A percentile compares a stretch with the other conserved stretches of the same genome.
Evolutionary conservation across 176 grass and related monocot genomes (phyloP).

Genomic region (Cymbopogon citratus): DNA sequence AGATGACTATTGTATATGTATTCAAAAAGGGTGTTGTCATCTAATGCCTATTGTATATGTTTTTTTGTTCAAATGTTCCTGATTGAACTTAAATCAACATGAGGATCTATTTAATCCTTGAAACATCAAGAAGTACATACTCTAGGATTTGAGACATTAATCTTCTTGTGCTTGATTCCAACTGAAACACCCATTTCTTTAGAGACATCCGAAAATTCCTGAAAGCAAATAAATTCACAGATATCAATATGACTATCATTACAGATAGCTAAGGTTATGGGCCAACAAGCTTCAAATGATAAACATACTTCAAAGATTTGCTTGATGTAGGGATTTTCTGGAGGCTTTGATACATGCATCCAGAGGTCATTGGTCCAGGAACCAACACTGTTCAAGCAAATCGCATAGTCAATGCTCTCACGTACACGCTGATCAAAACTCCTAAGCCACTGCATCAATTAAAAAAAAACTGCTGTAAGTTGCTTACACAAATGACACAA

Average conservation of each 20-base stretch:
- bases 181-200: constrained; percentile 79
- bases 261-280: neutral
- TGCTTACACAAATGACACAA: constrained; percentile 15
- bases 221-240: constrained; percentile 35
- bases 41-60: neutral
- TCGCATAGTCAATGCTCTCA: constrained; percentile 92
- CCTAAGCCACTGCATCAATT: constrained; percentile 74
- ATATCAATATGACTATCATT: neutral
- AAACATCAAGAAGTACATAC: constrained; percentile 48
- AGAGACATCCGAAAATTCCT: constrained; percentile 79
- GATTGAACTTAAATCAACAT: neutral
- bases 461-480: constrained; percentile 5
- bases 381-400: constrained; percentile 97
- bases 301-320: constrained; percentile 82
- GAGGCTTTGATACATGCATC: constrained; percentile 97
- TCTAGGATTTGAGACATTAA: constrained; percentile 90
- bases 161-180: constrained; percentile 97
- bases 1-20: neutral
- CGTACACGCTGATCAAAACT: constrained; percentile 93
- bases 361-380: constrained; percentile 83
- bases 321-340: constrained; percentile 93
- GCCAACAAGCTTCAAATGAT: constrained; percentile 17
- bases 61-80: neutral
- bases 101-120: neutral
- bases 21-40: neutral